Percentiles rank a stretch among this genome's conserved stretches.
Conservation (phyloP, 192 early-diverging fungal genomes). For the Radiomyces spectabilis region DNA sequence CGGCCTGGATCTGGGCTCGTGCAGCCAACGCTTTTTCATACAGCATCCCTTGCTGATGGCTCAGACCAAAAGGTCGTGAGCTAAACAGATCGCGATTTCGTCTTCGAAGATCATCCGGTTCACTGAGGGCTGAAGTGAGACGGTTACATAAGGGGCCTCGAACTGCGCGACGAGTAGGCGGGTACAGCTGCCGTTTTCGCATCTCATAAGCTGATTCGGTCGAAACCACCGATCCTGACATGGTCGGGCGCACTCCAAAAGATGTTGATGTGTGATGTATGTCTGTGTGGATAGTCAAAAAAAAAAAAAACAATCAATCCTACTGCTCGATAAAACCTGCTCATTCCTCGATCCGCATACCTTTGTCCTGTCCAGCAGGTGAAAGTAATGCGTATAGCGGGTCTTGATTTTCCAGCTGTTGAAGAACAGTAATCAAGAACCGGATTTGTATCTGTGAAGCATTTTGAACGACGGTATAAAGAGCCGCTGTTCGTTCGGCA, state of each 20-base stretch:
- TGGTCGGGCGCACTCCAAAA: no score
- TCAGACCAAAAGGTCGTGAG: conserved; percentile 9
- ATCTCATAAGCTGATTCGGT: conserved; percentile 22
- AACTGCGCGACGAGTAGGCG: not conserved
- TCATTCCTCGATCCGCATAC: conserved; percentile 17
- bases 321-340: not conserved
- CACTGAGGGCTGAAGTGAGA: conserved; percentile 14
- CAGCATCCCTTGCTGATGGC: conserved; percentile 7
- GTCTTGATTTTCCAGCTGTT: conserved; percentile 86
- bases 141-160: not conserved
- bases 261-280: no score
- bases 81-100: conserved; percentile 18
- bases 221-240: conserved; percentile 11
- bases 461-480: conserved; percentile 89
- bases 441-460: conserved; percentile 87
- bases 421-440: conserved; percentile 90
- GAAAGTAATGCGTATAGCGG: conserved; percentile 47
- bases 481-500: conserved; percentile 84
- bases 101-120: conserved; percentile 23
- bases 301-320: not conserved
- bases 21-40: conserved; percentile 24
- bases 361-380: conserved; percentile 41
- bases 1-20: conserved; percentile 14
- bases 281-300: not conserved
- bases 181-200: conserved; percentile 15